Conservation (phyloP, 768 basidiomycete genomes). For the Amanita subjunquillea region DNA sequence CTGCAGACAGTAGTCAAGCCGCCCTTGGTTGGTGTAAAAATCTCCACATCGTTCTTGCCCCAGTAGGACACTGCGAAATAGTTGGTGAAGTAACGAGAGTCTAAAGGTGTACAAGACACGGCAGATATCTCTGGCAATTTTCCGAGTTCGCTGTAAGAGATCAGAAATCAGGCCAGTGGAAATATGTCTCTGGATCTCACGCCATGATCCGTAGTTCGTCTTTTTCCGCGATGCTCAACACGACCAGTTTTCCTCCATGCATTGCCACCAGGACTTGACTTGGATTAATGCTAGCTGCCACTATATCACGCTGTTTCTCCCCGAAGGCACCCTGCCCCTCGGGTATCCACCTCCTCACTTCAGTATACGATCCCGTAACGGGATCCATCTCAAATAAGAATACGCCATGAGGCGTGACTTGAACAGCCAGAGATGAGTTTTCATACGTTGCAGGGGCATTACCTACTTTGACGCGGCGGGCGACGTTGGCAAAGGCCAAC, state of each 20-base stretch:
- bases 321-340: constrained; percentile 9
- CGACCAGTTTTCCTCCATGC: constrained; percentile 37
- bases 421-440: constrained; percentile 51
- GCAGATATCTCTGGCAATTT: constrained; percentile 52
- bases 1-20: constrained; percentile 22
- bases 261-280: constrained; percentile 59
- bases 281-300: constrained; percentile 59
- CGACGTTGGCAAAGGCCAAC: constrained; percentile 52
- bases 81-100: constrained; percentile 35
- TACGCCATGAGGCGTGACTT: constrained; percentile 56
- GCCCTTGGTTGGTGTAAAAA: constrained; percentile 28
- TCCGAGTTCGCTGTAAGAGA: not conserved
- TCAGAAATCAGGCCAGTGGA: not conserved
- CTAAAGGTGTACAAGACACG: constrained; percentile 51
- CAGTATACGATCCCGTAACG: constrained; percentile 26
- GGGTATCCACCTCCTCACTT: constrained; percentile 30
- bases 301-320: constrained; percentile 31
- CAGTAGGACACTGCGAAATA: constrained; percentile 66
- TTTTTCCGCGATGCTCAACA: constrained; percentile 37
- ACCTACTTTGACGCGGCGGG: constrained; percentile 19
- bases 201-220: constrained; percentile 20
- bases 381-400: constrained; percentile 47
- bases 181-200: constrained; percentile 15
- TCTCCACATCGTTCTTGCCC: constrained; percentile 52
- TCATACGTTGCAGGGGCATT: constrained; percentile 20